Percentiles rank a stretch among this genome's conserved stretches.
These are phyloP conservation scores for Tulasnella sp. DNA, from an alignment of 768 basidiomycete species.

Conservation along the genomic window DNA sequence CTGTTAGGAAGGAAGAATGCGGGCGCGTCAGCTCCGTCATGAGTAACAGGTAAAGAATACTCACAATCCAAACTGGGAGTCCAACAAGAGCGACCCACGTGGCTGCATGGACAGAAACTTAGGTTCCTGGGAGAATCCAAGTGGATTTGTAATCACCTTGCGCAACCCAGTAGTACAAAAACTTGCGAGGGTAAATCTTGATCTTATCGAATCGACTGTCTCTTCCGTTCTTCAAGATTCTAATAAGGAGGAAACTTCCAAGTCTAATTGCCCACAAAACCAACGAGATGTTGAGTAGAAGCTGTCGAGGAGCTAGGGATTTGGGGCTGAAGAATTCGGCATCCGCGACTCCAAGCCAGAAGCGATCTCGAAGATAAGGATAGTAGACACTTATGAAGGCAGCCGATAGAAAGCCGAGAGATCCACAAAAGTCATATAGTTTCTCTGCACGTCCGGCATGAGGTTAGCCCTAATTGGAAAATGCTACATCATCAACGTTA, in stretches of 20 bases:
- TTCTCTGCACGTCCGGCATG: slow-evolving; percentile 30
- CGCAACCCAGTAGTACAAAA: slow-evolving; percentile 48
- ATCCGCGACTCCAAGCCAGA: slow-evolving; percentile 29
- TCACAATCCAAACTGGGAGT: slow-evolving; percentile 49
- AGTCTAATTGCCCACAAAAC: slow-evolving; percentile 50
- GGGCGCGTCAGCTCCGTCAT: not conserved
- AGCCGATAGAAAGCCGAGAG: slow-evolving; percentile 51
- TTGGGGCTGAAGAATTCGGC: slow-evolving; percentile 32
- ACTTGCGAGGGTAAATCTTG: slow-evolving; percentile 35
- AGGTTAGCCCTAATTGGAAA: not conserved
- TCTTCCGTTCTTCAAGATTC: slow-evolving; percentile 37
- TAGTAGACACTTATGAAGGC: slow-evolving; percentile 50
- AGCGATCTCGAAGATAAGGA: slow-evolving; percentile 40
- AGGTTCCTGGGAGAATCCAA: slow-evolving; percentile 1
- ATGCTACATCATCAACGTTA: not conserved
- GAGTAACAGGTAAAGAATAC: slow-evolving; percentile 7
- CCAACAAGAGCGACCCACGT: slow-evolving; percentile 58
- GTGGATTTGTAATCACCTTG: slow-evolving; percentile 32
- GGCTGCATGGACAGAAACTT: slow-evolving; percentile 29
- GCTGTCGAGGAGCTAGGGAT: slow-evolving; percentile 31
- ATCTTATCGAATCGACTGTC: slow-evolving; percentile 55
- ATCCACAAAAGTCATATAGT: slow-evolving; percentile 54
- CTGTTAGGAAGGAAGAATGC: slow-evolving; percentile 15
- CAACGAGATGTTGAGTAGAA: slow-evolving; percentile 44
- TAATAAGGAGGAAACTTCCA: slow-evolving; percentile 40